Evolutionary conservation across 331 rosid genomes (phyloP).

Genomic region (Spiraea crenata): DNA sequence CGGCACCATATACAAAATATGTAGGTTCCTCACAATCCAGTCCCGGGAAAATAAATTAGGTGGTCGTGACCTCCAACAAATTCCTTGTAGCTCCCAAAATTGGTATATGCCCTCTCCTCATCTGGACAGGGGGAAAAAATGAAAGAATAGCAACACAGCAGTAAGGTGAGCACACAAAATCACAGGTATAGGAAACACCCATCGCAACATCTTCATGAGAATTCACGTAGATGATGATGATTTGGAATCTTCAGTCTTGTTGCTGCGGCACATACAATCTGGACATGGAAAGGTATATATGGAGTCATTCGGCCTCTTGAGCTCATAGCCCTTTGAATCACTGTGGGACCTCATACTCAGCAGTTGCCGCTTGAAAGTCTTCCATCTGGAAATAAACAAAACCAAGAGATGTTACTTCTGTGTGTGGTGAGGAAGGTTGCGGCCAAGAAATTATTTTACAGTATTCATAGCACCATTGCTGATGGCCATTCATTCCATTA

Average conservation of each 20-base stretch:
- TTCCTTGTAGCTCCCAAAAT: slow-evolving; percentile 48
- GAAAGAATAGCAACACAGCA: slow-evolving; percentile 64
- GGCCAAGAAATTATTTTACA: background rate
- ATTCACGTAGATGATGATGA: slow-evolving; percentile 53
- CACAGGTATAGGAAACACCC: slow-evolving; percentile 39
- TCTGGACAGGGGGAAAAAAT: slow-evolving; percentile 47
- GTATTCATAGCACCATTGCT: background rate
- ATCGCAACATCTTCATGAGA: slow-evolving; percentile 23
- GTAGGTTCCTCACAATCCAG: slow-evolving; percentile 44
- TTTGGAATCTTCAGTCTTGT: slow-evolving; percentile 59
- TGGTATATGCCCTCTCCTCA: slow-evolving; percentile 48
- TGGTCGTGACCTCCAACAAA: slow-evolving; percentile 50
- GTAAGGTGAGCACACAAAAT: slow-evolving; percentile 47
- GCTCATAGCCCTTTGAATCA: slow-evolving; percentile 88
- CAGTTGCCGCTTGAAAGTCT: slow-evolving; percentile 81
- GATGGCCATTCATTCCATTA: background rate
- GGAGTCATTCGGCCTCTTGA: slow-evolving; percentile 86
- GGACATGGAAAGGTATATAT: slow-evolving; percentile 96
- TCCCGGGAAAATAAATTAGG: slow-evolving; percentile 45
- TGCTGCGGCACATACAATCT: slow-evolving; percentile 86
- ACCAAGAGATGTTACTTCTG: slow-evolving; percentile 3
- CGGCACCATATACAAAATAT: slow-evolving; percentile 41
- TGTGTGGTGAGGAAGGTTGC: slow-evolving; percentile 1
- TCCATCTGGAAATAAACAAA: slow-evolving; percentile 67
- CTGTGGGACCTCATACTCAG: slow-evolving; percentile 79